Conservation (phyloP, 2,329 filamentous ascomycete species). For the Colletotrichum sp. region DNA sequence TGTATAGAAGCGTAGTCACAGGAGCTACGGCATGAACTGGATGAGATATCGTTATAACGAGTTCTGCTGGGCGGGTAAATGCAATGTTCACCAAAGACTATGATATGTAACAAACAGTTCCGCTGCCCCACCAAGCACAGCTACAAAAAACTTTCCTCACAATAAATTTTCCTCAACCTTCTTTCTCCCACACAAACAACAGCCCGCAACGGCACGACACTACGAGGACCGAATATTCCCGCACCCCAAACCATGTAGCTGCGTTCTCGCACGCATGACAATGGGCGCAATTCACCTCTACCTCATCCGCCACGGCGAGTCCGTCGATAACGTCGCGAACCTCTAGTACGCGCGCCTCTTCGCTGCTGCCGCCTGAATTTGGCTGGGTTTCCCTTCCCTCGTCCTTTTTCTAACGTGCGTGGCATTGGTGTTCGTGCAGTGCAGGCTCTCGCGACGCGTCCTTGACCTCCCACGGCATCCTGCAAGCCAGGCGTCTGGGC, state of each 20-base stretch:
- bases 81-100: background rate
- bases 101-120: background rate
- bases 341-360: slow-evolving; percentile 61
- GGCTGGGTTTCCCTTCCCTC: background rate
- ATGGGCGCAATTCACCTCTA: slow-evolving; percentile 51
- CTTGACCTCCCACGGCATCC: slow-evolving; percentile 79
- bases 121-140: background rate
- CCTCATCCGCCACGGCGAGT: slow-evolving; percentile 87
- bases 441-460: slow-evolving; percentile 82
- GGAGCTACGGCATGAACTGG: too few relatives aligned
- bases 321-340: slow-evolving; percentile 84
- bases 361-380: background rate
- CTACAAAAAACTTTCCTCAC: background rate
- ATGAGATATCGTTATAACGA: too few relatives aligned
- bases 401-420: slow-evolving; percentile 26
- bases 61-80: too few relatives aligned
- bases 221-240: background rate
- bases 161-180: background rate
- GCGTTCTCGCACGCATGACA: background rate
- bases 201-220: background rate
- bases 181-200: background rate
- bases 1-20: too few relatives aligned
- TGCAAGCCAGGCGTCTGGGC: slow-evolving; percentile 77
- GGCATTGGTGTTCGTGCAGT: slow-evolving; percentile 34
- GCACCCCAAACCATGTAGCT: background rate